Percentiles rank a stretch among this genome's conserved stretches.
phyloP scores from a whole-genome alignment of 2,329 filamentous ascomycete genomes.

The Clonostachys rosea region DNA sequence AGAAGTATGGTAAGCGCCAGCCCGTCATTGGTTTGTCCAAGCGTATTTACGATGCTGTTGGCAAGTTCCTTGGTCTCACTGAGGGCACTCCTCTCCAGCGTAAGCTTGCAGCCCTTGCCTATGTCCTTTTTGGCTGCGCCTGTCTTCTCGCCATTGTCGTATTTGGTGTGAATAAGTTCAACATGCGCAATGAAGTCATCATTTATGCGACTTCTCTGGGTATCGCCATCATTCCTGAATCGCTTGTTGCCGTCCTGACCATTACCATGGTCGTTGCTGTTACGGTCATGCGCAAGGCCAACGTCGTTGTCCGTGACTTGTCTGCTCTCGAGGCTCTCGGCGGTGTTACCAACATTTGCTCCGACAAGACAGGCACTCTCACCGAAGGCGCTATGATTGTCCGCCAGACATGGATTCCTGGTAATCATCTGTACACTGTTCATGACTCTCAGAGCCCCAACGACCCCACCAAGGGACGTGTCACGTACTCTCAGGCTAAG shows the following conservation, averaged over 20 bases:
- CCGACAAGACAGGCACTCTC: conserved; percentile 68
- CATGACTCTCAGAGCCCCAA: conserved; percentile 55
- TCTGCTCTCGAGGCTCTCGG: conserved; percentile 66
- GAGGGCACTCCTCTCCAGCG: conserved; percentile 75
- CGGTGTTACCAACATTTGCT: conserved; percentile 69
- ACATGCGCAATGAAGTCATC: conserved; percentile 45
- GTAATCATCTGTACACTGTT: conserved; percentile 53
- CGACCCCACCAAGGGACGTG: conserved; percentile 54
- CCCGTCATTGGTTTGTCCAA: conserved; percentile 39
- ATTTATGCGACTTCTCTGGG: conserved; percentile 55
- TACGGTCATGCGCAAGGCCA: conserved; percentile 59
- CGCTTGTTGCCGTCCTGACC: conserved; percentile 65
- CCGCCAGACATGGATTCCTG: conserved; percentile 61
- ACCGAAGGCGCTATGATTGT: conserved; percentile 68
- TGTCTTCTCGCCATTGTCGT: conserved; percentile 52
- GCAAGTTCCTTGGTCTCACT: conserved; percentile 55
- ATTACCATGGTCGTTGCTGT: conserved; percentile 66
- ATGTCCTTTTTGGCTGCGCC: conserved; percentile 71
- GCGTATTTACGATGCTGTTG: conserved; percentile 41
- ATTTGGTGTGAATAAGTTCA: conserved; percentile 51
- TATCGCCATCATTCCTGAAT: conserved; percentile 60
- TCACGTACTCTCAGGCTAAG: conserved; percentile 37
- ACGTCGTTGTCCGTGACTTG: conserved; percentile 62
- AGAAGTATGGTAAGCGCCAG: conserved; percentile 46
- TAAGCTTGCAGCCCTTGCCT: conserved; percentile 73